phyloP scores from a whole-genome alignment of 2,329 filamentous ascomycete species.

The Triangularia setosa region DNA sequence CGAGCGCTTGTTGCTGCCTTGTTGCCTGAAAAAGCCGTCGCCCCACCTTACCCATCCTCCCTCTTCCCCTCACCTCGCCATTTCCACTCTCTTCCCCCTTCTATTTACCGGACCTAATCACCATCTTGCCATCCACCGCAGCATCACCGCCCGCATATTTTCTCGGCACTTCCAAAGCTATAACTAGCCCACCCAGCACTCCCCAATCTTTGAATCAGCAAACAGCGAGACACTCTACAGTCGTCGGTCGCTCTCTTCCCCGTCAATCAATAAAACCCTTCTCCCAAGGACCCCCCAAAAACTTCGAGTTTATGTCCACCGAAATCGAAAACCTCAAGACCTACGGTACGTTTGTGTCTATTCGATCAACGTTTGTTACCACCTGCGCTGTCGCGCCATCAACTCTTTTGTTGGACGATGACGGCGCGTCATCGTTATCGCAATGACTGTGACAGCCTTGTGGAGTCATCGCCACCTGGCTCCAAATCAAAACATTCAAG shows the following conservation, averaged over 20 bases:
- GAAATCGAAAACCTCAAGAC: slow-evolving; percentile 82
- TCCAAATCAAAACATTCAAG: not conserved
- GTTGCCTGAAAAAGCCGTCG: slow-evolving; percentile 16
- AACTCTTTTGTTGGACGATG: not conserved
- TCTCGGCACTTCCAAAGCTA: slow-evolving; percentile 5
- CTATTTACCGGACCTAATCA: slow-evolving; percentile 24
- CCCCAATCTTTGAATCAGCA: slow-evolving; percentile 21
- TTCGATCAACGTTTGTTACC: not conserved
- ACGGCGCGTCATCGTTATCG: slow-evolving; percentile 1
- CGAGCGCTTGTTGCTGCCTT: slow-evolving; percentile 19
- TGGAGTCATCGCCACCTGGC: not conserved
- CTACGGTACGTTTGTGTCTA: slow-evolving; percentile 64
- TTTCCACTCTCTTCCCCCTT: slow-evolving; percentile 22
- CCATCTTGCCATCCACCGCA: slow-evolving; percentile 23
- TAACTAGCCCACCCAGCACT: slow-evolving; percentile 11
- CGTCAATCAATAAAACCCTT: slow-evolving; percentile 44
- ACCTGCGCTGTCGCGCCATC: not conserved
- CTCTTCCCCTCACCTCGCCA: slow-evolving; percentile 26
- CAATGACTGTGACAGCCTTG: not conserved
- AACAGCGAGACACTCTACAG: slow-evolving; percentile 47
- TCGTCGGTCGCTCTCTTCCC: slow-evolving; percentile 49
- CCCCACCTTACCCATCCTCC: slow-evolving; percentile 18
- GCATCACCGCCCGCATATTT: slow-evolving; percentile 21
- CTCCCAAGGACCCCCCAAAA: slow-evolving; percentile 56
- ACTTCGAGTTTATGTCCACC: slow-evolving; percentile 96